Percentiles rank a stretch among this genome's conserved stretches.
phyloP scores from a whole-genome alignment of 106 monocot species.

The Dioscorea alata region DNA sequence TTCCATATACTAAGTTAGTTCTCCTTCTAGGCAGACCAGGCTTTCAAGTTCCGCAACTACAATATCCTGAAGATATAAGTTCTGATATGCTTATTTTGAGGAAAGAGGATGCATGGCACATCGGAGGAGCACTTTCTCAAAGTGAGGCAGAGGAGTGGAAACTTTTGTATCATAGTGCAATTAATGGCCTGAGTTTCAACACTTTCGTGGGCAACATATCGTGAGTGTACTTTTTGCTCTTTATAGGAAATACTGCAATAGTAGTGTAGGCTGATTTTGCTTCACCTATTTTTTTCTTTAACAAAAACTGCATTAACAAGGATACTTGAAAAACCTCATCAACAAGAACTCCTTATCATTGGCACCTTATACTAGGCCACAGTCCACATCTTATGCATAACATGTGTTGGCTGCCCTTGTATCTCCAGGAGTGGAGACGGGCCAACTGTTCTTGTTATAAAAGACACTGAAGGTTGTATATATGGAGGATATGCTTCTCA shows the following conservation, averaged over 20 bases:
- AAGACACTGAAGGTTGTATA: constrained; percentile 73
- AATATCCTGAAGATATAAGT: constrained; percentile 43
- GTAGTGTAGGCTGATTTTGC: too few species aligned
- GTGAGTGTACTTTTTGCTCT: constrained; percentile 33
- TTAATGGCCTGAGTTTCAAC: constrained; percentile 87
- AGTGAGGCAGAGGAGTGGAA: constrained; percentile 73
- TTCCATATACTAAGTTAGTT: background rate
- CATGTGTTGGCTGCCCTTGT: background rate
- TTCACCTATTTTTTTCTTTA: too few species aligned
- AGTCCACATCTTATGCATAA: too few species aligned
- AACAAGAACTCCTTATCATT: too few species aligned
- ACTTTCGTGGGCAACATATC: constrained; percentile 79
- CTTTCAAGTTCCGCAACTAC: constrained; percentile 61
- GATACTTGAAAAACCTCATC: too few species aligned
- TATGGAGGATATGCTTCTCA: constrained; percentile 97
- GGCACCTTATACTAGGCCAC: too few species aligned
- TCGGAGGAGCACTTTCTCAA: constrained; percentile 75
- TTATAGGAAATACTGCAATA: too few species aligned
- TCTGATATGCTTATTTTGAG: constrained; percentile 44
- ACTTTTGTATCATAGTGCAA: constrained; percentile 82
- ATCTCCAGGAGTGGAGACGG: constrained; percentile 56
- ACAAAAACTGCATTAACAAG: too few species aligned
- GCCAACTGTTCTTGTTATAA: constrained; percentile 73
- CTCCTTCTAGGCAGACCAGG: constrained; percentile 54
- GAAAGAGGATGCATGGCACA: constrained; percentile 94